A percentile compares a stretch with the other conserved stretches of the same genome.
Evolutionary conservation across 75 land plant genomes (phyloP).

Genomic region (Selaginella tamariscina): DNA sequence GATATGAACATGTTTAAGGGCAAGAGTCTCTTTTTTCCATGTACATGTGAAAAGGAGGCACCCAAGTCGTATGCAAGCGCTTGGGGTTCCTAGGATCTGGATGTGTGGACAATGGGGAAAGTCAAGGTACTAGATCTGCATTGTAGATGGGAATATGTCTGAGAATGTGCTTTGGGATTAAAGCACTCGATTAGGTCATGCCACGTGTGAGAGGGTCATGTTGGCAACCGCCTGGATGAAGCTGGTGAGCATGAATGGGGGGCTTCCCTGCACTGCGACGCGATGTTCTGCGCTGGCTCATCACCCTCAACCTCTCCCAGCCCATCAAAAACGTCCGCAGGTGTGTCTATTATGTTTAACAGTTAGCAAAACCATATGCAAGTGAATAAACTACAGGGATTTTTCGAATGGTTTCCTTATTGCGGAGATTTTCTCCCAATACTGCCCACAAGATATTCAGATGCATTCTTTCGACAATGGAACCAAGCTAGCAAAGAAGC

Average conservation of each 20-base stretch:
- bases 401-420: conserved; percentile 36
- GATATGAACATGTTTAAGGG: too few relatives aligned
- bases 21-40: too few relatives aligned
- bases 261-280: conserved; percentile 26
- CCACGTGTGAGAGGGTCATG: too few relatives aligned
- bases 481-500: conserved; percentile 24
- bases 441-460: conserved; percentile 30
- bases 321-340: conserved; percentile 33
- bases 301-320: conserved; percentile 28
- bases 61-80: too few relatives aligned
- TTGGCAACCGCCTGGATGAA: not conserved
- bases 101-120: too few relatives aligned
- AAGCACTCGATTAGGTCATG: too few relatives aligned
- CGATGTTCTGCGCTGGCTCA: conserved; percentile 33
- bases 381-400: conserved; percentile 25
- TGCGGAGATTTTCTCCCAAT: conserved; percentile 34
- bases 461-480: conserved; percentile 36
- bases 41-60: too few relatives aligned
- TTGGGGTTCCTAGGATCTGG: too few relatives aligned
- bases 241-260: conserved; percentile 13
- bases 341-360: conserved; percentile 4
- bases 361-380: too few relatives aligned
- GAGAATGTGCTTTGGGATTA: too few relatives aligned
- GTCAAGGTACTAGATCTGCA: too few relatives aligned
- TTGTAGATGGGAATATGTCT: too few relatives aligned